These are phyloP conservation scores for Leishmania guyanensis DNA, from an alignment of 208 protist species.

Conservation along the genomic window DNA sequence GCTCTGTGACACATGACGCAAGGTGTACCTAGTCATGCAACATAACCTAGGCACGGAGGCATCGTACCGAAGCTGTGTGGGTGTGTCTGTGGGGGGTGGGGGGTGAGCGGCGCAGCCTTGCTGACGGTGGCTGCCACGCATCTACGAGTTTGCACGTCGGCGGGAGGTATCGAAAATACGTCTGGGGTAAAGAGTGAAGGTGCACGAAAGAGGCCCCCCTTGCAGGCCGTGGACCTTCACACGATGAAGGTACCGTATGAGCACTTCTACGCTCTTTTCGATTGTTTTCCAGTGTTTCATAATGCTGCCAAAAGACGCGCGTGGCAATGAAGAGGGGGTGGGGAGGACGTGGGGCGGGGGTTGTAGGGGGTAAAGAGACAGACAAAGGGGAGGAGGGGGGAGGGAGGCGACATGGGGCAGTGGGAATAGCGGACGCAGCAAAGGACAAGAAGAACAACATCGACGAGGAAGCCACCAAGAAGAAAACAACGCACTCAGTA, in stretches of 20 bases:
- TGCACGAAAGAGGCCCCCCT: not conserved
- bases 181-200: not conserved
- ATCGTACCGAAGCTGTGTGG: not conserved
- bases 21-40: not conserved
- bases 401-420: too few relatives aligned
- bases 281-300: not conserved
- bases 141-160: not conserved
- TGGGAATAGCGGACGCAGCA: too few relatives aligned
- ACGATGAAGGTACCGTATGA: not conserved
- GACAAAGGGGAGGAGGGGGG: too few relatives aligned
- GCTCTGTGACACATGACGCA: not conserved
- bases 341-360: too few relatives aligned
- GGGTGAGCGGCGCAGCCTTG: not conserved
- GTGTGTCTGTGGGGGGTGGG: not conserved
- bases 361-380: too few relatives aligned
- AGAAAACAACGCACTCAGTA: not conserved
- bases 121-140: not conserved
- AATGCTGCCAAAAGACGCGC: not conserved
- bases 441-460: not conserved
- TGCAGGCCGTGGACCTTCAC: not conserved
- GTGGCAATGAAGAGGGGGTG: not conserved
- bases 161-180: not conserved
- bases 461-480: not conserved
- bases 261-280: not conserved
- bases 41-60: not conserved